A percentile compares a stretch with the other conserved stretches of the same genome.
These are phyloP conservation scores for Terfezia boudieri DNA, from an alignment of 495 filamentous ascomycete species.

Conservation along the genomic window DNA sequence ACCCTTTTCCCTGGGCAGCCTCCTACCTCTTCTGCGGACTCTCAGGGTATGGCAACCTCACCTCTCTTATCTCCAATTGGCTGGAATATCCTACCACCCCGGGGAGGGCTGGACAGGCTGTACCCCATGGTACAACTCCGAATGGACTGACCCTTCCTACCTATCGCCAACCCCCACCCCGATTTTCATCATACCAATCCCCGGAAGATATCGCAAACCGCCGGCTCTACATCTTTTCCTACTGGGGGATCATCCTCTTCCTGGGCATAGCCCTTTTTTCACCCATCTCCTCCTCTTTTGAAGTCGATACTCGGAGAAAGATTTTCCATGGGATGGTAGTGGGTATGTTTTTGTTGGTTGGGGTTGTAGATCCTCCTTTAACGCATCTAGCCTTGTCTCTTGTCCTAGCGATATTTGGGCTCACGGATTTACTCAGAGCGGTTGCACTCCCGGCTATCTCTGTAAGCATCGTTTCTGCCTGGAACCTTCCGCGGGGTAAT, in stretches of 20 bases:
- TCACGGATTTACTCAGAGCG: conserved; percentile 73
- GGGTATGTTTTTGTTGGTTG: conserved; percentile 70
- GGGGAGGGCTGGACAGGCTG: background rate
- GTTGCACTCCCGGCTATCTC: no score
- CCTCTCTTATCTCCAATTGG: conserved; percentile 9
- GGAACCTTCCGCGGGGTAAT: no score
- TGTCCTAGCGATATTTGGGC: conserved; percentile 57
- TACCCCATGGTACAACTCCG: background rate
- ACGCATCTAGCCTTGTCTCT: conserved; percentile 52
- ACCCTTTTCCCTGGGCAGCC: conserved; percentile 82
- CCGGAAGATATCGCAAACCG: conserved; percentile 34
- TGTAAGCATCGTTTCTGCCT: no score
- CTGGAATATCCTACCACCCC: background rate
- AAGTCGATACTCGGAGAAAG: conserved; percentile 90
- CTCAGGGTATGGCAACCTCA: conserved; percentile 22
- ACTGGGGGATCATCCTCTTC: conserved; percentile 46
- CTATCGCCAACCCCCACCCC: background rate
- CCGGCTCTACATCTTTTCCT: conserved; percentile 51
- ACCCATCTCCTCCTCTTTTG: conserved; percentile 38
- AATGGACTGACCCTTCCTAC: background rate
- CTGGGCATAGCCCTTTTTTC: conserved; percentile 45
- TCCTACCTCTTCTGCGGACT: conserved; percentile 76
- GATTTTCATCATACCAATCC: no score
- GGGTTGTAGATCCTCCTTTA: conserved; percentile 68
- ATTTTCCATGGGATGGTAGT: conserved; percentile 99